Evolutionary conservation across 2,329 filamentous ascomycete genomes (phyloP).

Genomic region (Aureobasidium pullulans): DNA sequence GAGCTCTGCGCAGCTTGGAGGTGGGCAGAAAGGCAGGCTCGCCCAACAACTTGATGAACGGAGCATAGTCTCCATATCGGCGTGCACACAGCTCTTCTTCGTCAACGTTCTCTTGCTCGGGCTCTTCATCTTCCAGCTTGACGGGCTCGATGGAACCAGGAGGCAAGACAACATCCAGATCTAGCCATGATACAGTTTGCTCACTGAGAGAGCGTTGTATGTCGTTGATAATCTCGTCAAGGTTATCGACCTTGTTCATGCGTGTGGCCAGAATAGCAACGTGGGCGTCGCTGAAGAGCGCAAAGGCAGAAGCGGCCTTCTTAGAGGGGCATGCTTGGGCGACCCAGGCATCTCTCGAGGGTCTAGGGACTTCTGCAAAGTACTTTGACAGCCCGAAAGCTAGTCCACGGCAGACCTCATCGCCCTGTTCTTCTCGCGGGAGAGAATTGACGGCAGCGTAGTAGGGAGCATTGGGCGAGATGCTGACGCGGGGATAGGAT

Average conservation of each 20-base stretch:
- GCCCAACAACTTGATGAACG: constrained; percentile 71
- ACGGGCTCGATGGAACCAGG: constrained; percentile 59
- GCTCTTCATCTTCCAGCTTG: constrained; percentile 52
- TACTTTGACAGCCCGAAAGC: constrained; percentile 93
- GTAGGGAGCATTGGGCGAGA: constrained; percentile 85
- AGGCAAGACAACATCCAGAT: constrained; percentile 80
- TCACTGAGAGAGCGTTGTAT: constrained; percentile 71
- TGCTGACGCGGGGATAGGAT: constrained; percentile 82
- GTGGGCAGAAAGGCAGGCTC: constrained; percentile 83
- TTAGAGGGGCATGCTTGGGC: constrained; percentile 45
- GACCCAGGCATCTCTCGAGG: constrained; percentile 64
- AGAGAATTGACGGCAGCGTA: constrained; percentile 86
- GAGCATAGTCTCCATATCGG: constrained; percentile 71
- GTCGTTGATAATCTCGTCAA: constrained; percentile 62
- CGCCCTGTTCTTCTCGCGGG: constrained; percentile 88
- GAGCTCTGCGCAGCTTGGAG: constrained; percentile 72
- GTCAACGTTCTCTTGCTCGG: constrained; percentile 59
- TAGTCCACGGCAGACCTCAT: constrained; percentile 83
- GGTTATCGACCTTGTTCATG: constrained; percentile 76
- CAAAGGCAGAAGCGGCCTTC: constrained; percentile 55
- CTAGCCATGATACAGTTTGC: constrained; percentile 75
- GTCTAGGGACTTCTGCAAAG: constrained; percentile 75
- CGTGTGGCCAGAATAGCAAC: constrained; percentile 81
- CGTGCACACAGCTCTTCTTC: constrained; percentile 40
- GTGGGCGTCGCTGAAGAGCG: constrained; percentile 83